Conservation (phyloP, 1,284 basidiomycete genomes). For the Tilletia setariae region DNA sequence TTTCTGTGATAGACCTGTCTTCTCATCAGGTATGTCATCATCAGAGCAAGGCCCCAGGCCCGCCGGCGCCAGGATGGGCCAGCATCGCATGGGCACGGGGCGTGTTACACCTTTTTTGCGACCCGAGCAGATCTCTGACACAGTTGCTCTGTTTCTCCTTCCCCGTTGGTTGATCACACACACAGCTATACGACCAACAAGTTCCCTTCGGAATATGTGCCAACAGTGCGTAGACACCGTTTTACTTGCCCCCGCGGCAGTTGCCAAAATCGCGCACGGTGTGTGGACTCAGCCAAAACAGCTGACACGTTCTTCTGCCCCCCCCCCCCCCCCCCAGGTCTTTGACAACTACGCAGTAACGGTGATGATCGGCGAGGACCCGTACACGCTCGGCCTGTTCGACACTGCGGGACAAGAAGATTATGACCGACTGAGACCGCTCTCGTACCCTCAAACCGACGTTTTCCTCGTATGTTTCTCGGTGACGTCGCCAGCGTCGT, state of each 20-base stretch:
- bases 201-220: slow-evolving; percentile 79
- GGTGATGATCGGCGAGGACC: slow-evolving; percentile 99
- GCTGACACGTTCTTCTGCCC: slow-evolving; percentile 18
- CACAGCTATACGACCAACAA: slow-evolving; percentile 88
- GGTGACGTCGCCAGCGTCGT: slow-evolving; percentile 95
- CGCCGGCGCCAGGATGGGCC: not conserved
- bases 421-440: slow-evolving; percentile 94
- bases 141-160: not conserved
- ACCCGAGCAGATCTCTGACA: no score
- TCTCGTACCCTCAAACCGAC: slow-evolving; percentile 99
- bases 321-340: slow-evolving; percentile 60
- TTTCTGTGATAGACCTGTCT: slow-evolving; percentile 75
- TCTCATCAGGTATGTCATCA: slow-evolving; percentile 78
- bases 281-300: no score
- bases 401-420: no score
- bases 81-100: not conserved
- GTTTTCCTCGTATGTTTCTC: slow-evolving; percentile 99
- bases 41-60: not conserved
- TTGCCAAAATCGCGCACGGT: no score
- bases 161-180: not conserved
- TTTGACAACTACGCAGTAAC: slow-evolving; percentile 98
- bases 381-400: slow-evolving; percentile 95
- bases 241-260: not conserved
- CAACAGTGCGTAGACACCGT: slow-evolving; percentile 62
- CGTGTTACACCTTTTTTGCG: not conserved